These are phyloP conservation scores for Gracilaria domingensis DNA, from an alignment of 23 red algal genomes.

Conservation along the genomic window DNA sequence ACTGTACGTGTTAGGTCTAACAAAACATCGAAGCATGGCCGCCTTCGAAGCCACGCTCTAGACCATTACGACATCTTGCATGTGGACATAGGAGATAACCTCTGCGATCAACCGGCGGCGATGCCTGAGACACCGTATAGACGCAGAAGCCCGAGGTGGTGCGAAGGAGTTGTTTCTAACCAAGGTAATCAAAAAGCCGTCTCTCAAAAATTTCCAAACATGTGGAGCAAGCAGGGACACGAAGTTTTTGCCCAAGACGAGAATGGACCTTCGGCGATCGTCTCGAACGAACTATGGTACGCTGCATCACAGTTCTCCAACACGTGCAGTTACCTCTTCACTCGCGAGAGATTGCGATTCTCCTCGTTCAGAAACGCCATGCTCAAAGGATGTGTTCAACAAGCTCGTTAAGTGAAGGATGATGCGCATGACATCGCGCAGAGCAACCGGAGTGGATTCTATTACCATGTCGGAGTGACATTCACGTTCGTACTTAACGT, in stretches of 20 bases:
- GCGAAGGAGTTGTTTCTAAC: too few species aligned
- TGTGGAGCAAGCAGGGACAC: not conserved
- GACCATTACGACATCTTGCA: not conserved
- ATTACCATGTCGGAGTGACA: not conserved
- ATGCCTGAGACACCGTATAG: too few species aligned
- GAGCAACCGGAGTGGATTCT: not conserved
- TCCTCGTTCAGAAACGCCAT: not conserved
- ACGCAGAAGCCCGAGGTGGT: too few species aligned
- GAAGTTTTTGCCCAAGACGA: not conserved
- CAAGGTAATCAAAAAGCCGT: not conserved
- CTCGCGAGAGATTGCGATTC: not conserved
- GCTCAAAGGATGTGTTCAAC: not conserved
- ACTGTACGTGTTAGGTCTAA: not conserved
- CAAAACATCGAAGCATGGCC: not conserved
- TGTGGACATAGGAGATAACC: not conserved
- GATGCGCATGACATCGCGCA: not conserved
- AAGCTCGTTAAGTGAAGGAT: not conserved
- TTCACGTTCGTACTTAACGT: constrained; percentile 15
- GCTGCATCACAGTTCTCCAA: not conserved
- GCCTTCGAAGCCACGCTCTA: not conserved
- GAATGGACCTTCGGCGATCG: not conserved
- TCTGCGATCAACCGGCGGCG: too few species aligned
- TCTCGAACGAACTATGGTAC: not conserved
- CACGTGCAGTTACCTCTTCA: not conserved
- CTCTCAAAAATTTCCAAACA: not conserved